Evolutionary conservation across 2,329 filamentous ascomycete species (phyloP).

Genomic region (Aspergillus cejpii): DNA sequence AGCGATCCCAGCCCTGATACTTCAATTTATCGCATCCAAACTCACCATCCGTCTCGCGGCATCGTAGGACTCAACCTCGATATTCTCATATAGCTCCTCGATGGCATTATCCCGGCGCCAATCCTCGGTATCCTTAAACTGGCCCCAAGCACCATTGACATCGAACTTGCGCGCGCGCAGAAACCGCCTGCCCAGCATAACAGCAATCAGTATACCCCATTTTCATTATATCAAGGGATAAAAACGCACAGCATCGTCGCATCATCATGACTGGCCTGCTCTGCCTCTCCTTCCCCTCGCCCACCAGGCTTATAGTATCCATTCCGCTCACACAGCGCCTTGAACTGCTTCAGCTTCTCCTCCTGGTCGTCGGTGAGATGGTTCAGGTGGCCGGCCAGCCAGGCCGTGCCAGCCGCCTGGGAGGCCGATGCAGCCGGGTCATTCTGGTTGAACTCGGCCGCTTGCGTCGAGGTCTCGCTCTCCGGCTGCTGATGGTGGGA

Average conservation of each 20-base stretch:
- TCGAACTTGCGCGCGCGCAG: constrained; percentile 78
- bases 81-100: constrained; percentile 73
- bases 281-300: constrained; percentile 28
- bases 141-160: constrained; percentile 66
- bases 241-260: constrained; percentile 43
- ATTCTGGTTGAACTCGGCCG: constrained; percentile 24
- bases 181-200: constrained; percentile 56
- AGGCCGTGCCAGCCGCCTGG: constrained; percentile 32
- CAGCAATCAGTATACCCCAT: neutral
- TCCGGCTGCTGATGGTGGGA: constrained; percentile 25
- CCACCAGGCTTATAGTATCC: constrained; percentile 45
- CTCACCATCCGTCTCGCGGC: constrained; percentile 63
- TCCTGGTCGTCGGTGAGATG: constrained; percentile 66
- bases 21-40: no score
- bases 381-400: constrained; percentile 63
- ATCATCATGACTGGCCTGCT: constrained; percentile 42
- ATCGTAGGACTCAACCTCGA: constrained; percentile 79
- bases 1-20: no score
- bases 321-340: constrained; percentile 57
- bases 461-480: constrained; percentile 23
- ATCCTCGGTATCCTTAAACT: constrained; percentile 82
- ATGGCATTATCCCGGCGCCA: constrained; percentile 78
- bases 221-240: neutral
- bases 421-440: constrained; percentile 32
- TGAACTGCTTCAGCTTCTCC: constrained; percentile 64